Conservation (phyloP, 768 basidiomycete genomes). For the Dentipellis sp. region DNA sequence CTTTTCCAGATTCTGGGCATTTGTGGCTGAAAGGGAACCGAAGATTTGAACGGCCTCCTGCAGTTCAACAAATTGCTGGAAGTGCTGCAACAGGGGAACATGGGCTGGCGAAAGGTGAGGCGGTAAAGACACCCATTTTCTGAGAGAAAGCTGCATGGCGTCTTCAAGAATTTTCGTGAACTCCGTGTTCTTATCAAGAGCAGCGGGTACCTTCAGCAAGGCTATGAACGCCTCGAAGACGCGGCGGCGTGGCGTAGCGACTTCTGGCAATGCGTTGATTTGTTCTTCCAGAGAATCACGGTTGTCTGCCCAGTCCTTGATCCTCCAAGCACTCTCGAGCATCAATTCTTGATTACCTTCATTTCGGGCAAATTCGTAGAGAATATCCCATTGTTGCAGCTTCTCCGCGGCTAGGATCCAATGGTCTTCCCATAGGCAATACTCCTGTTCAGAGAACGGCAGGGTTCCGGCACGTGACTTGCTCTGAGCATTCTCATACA, state of each 20-base stretch:
- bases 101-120: constrained; percentile 84
- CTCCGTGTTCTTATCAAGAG: constrained; percentile 76
- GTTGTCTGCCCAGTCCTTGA: constrained; percentile 84
- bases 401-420: constrained; percentile 96
- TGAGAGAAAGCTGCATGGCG: constrained; percentile 90
- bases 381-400: constrained; percentile 94
- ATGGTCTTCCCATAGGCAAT: constrained; percentile 98
- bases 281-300: constrained; percentile 71
- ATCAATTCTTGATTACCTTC: constrained; percentile 89
- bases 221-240: constrained; percentile 96
- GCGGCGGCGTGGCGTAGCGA: constrained; percentile 88
- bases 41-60: constrained; percentile 96
- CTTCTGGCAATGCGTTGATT: constrained; percentile 72
- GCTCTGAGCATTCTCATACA: constrained; percentile 86
- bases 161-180: constrained; percentile 89
- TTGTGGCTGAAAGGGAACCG: constrained; percentile 80
- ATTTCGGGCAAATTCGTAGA: constrained; percentile 81
- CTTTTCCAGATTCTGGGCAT: constrained; percentile 82
- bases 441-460: constrained; percentile 91
- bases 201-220: constrained; percentile 74
- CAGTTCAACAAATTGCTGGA: constrained; percentile 98
- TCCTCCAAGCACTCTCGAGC: constrained; percentile 93
- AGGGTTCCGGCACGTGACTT: constrained; percentile 74
- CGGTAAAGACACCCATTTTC: constrained; percentile 93
- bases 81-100: constrained; percentile 90